Conservation (phyloP, 345 rosid genomes). For the Arabis hirsuta region DNA sequence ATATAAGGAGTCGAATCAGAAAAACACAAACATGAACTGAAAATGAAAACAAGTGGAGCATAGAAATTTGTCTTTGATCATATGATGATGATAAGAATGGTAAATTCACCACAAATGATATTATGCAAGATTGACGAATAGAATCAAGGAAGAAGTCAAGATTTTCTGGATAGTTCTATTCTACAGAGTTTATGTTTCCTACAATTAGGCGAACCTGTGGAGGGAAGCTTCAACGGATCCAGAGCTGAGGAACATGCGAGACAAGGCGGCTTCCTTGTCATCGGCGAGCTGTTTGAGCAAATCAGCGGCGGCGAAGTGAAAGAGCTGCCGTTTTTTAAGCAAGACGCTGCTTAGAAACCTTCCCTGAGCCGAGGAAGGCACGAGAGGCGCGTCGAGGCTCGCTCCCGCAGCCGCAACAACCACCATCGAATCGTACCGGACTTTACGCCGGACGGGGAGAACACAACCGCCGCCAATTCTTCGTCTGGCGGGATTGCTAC, state of each 20-base stretch:
- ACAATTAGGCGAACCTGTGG: constrained; percentile 56
- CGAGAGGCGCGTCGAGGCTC: constrained; percentile 81
- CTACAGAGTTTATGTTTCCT: neutral
- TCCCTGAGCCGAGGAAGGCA: constrained; percentile 64
- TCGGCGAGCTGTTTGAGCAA: constrained; percentile 69
- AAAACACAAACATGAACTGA: too few species aligned
- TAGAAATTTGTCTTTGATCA: too few species aligned
- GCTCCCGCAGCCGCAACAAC: constrained; percentile 56
- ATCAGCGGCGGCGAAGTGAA: constrained; percentile 71
- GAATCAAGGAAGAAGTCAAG: neutral
- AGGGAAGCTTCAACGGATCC: constrained; percentile 74
- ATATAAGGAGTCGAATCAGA: neutral
- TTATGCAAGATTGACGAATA: neutral
- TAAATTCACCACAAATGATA: neutral
- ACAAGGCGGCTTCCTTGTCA: constrained; percentile 60
- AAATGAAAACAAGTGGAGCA: too few species aligned
- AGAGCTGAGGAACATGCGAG: constrained; percentile 64
- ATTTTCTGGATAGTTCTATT: neutral
- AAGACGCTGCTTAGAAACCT: constrained; percentile 63
- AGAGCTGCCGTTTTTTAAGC: constrained; percentile 71
- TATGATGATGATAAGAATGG: too few species aligned
- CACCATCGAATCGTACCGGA: constrained; percentile 29
- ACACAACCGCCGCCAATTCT: neutral
- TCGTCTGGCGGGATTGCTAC: neutral
- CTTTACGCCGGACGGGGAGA: constrained; percentile 12